Percentiles rank a stretch among this genome's conserved stretches.
Evolutionary conservation across 345 rosid species (phyloP).

Genomic region (Stellera chamaejasme): DNA sequence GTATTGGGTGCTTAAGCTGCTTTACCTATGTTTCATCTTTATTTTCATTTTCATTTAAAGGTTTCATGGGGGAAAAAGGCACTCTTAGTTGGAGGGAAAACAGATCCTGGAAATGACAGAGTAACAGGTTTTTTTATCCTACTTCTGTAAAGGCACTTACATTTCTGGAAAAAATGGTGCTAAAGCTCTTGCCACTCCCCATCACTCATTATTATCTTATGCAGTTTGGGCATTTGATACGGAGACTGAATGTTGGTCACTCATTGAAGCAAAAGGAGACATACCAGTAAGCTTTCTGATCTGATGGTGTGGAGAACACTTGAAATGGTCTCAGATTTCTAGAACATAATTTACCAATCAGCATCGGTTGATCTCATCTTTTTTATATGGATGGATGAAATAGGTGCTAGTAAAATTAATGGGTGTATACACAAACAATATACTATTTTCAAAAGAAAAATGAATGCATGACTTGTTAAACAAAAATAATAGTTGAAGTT

Average conservation of each 20-base stretch:
- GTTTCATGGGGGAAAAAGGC: slow-evolving; percentile 94
- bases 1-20: slow-evolving; percentile 6
- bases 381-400: too few species aligned
- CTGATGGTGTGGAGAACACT: too few species aligned
- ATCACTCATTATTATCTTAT: slow-evolving; percentile 13
- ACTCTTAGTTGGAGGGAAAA: slow-evolving; percentile 89
- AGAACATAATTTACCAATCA: too few species aligned
- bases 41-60: slow-evolving; percentile 19
- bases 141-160: neutral
- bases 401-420: too few species aligned
- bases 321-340: too few species aligned
- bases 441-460: too few species aligned
- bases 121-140: slow-evolving; percentile 53
- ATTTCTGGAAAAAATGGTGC: neutral
- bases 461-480: too few species aligned
- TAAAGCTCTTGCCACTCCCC: neutral
- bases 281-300: slow-evolving; percentile 47
- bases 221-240: slow-evolving; percentile 93
- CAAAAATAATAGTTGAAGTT: too few species aligned
- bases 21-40: slow-evolving; percentile 7
- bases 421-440: too few species aligned
- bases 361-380: too few species aligned
- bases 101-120: slow-evolving; percentile 70
- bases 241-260: slow-evolving; percentile 87
- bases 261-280: slow-evolving; percentile 94